Percentiles rank a stretch among this genome's conserved stretches.
Conservation (phyloP, 2,329 filamentous ascomycete species). For the Ceratocystis papillata region DNA sequence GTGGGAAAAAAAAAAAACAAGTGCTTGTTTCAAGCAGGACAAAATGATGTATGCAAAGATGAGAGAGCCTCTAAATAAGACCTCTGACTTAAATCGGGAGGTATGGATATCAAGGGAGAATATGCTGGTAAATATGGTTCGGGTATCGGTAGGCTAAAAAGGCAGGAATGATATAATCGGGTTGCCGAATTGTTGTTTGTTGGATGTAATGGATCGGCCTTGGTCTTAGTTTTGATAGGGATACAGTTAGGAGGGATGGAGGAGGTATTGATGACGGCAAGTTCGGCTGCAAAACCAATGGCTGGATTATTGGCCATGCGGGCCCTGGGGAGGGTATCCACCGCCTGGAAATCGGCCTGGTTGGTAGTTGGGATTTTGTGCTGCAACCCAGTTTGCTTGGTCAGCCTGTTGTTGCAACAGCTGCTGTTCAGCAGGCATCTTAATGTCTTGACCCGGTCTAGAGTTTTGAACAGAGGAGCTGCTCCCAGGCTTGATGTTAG, state of each 20-base stretch:
- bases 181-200: conserved; percentile 6
- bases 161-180: not conserved
- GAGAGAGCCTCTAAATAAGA: not conserved
- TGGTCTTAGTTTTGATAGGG: not conserved
- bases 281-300: not conserved
- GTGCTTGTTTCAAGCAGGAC: not conserved
- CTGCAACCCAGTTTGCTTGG: conserved; percentile 20
- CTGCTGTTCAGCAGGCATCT: conserved; percentile 51
- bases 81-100: not conserved
- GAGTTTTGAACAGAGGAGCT: conserved; percentile 24
- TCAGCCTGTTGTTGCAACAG: conserved; percentile 26
- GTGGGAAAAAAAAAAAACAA: not conserved
- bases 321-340: not conserved
- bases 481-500: conserved; percentile 49
- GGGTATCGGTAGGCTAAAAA: not conserved
- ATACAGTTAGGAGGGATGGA: not conserved
- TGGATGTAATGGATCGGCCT: not conserved
- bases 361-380: conserved; percentile 17
- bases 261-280: not conserved
- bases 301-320: not conserved
- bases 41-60: conserved; percentile 10
- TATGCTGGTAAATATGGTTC: not conserved
- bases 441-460: conserved; percentile 43
- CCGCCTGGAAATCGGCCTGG: conserved; percentile 14
- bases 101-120: not conserved